These are phyloP conservation scores for Tritrichomonas foetus DNA, from an alignment of 208 protist species.

Conservation along the genomic window DNA sequence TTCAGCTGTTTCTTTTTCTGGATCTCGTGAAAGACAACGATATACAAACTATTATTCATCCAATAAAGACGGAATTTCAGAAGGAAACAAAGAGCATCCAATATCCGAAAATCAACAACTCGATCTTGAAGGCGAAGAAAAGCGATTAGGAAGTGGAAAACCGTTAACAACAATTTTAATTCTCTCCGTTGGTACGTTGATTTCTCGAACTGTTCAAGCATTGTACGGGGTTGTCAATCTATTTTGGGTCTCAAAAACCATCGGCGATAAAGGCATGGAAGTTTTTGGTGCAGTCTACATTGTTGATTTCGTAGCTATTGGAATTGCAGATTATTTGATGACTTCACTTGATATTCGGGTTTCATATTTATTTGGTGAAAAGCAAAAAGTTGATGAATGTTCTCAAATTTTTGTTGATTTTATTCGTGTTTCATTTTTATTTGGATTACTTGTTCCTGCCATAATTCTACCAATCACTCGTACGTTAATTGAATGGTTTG, in stretches of 20 bases:
- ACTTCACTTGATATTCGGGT: not conserved
- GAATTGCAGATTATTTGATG: not conserved
- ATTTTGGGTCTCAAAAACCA: not conserved
- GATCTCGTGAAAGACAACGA: too few relatives aligned
- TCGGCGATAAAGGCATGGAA: not conserved
- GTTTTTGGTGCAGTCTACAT: not conserved
- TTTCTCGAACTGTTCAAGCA: not conserved
- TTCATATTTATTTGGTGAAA: not conserved
- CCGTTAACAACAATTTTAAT: not conserved
- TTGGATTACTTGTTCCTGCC: not conserved
- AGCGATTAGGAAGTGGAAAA: not conserved
- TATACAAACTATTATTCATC: too few relatives aligned
- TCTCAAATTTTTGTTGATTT: not conserved
- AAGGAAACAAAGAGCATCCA: too few relatives aligned
- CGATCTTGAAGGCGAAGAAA: not conserved
- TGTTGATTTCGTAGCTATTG: not conserved
- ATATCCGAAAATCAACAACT: too few relatives aligned
- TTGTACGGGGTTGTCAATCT: not conserved
- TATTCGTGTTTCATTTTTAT: not conserved
- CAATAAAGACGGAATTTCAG: too few relatives aligned
- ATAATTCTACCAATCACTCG: not conserved
- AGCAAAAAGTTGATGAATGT: not conserved
- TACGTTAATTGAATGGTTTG: not conserved
- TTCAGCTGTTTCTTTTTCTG: too few relatives aligned
- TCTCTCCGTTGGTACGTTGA: not conserved